A percentile compares a stretch with the other conserved stretches of the same genome.
phyloP scores from a whole-genome alignment of 2,329 filamentous ascomycete species.

The Rasamsonia emersonii region DNA sequence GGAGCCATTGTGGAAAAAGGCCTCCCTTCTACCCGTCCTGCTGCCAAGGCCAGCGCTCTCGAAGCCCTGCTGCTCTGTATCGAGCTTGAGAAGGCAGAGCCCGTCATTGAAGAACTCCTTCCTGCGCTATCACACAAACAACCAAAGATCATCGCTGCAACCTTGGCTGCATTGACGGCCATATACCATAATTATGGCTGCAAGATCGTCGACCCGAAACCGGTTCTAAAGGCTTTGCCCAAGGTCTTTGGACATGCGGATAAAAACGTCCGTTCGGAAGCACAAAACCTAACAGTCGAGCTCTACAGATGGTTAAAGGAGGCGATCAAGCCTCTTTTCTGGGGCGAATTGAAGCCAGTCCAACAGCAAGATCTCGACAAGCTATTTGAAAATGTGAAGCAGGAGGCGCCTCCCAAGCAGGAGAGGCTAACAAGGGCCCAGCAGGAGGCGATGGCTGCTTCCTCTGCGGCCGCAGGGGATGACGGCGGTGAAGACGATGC shows the following conservation, averaged over 20 bases:
- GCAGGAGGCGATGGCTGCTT: slow-evolving; percentile 70
- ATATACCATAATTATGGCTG: slow-evolving; percentile 93
- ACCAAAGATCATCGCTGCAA: slow-evolving; percentile 75
- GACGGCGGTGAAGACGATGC: slow-evolving; percentile 49
- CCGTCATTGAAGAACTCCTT: slow-evolving; percentile 83
- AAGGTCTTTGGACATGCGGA: slow-evolving; percentile 94
- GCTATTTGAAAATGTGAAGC: slow-evolving; percentile 86
- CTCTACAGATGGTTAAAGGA: slow-evolving; percentile 96
- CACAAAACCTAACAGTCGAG: slow-evolving; percentile 83
- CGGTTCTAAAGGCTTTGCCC: slow-evolving; percentile 75
- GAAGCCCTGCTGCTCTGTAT: slow-evolving; percentile 84
- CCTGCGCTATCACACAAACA: slow-evolving; percentile 78
- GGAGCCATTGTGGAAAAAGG: slow-evolving; percentile 83
- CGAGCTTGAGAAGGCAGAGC: slow-evolving; percentile 76
- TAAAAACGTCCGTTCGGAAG: slow-evolving; percentile 94
- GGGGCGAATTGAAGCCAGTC: slow-evolving; percentile 88
- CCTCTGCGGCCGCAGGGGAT: slow-evolving; percentile 51
- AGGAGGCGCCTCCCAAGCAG: slow-evolving; percentile 79
- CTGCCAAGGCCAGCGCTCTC: slow-evolving; percentile 75
- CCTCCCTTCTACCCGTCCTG: slow-evolving; percentile 74
- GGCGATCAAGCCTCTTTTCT: slow-evolving; percentile 97
- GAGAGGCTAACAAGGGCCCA: slow-evolving; percentile 82
- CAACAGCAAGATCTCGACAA: slow-evolving; percentile 92
- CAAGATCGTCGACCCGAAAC: slow-evolving; percentile 88
- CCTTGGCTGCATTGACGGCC: slow-evolving; percentile 65